phyloP scores from a whole-genome alignment of 495 filamentous ascomycete genomes.

The Margaritispora aquatica region DNA sequence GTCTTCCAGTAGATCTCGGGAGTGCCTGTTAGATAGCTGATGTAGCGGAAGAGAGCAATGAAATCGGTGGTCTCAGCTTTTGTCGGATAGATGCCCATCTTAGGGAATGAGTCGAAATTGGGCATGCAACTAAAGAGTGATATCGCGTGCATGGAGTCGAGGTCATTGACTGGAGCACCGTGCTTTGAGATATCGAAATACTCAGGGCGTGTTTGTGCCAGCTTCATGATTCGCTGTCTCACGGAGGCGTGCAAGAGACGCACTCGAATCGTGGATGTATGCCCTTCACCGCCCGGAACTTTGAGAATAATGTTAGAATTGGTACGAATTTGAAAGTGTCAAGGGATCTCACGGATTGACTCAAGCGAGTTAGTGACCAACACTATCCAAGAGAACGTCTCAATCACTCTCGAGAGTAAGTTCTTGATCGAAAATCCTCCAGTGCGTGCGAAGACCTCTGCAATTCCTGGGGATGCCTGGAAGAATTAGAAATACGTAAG shows the following conservation, averaged over 20 bases:
- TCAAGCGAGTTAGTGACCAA: conserved; percentile 58
- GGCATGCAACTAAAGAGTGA: conserved; percentile 57
- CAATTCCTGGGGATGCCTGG: conserved; percentile 53
- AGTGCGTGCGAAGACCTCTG: conserved; percentile 70
- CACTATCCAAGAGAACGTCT: conserved; percentile 65
- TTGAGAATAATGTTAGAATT: background rate
- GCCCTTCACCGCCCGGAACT: conserved; percentile 32
- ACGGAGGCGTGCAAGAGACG: conserved; percentile 69
- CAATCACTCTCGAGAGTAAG: conserved; percentile 59
- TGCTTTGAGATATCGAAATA: conserved; percentile 56
- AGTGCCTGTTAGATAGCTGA: conserved; percentile 62
- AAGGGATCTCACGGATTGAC: conserved; percentile 35
- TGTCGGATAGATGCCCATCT: conserved; percentile 61
- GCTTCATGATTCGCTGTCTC: conserved; percentile 54
- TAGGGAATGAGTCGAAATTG: conserved; percentile 59
- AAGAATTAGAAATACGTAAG: conserved; percentile 34
- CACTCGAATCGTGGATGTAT: conserved; percentile 60
- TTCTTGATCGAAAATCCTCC: conserved; percentile 67
- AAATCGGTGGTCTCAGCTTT: conserved; percentile 58
- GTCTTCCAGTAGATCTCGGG: conserved; percentile 51
- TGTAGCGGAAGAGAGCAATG: conserved; percentile 65
- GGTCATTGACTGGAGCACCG: conserved; percentile 65
- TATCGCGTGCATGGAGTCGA: conserved; percentile 66
- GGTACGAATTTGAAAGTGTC: background rate
- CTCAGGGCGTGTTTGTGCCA: conserved; percentile 42